These are phyloP conservation scores for Curvularia lunata DNA, from an alignment of 2,329 filamentous ascomycete species.

Conservation along the genomic window DNA sequence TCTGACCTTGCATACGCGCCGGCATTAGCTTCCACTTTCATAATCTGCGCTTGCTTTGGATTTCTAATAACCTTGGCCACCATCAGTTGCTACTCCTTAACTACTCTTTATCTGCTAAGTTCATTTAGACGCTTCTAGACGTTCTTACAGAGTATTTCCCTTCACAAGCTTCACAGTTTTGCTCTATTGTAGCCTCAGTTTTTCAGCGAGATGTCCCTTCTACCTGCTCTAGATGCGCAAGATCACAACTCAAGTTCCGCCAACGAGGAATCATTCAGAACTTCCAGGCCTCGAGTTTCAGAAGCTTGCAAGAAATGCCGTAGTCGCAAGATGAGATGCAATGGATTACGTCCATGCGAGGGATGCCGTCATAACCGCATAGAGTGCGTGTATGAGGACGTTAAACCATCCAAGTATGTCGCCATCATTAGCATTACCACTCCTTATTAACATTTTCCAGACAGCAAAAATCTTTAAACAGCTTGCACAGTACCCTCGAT, in stretches of 20 bases:
- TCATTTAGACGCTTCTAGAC: not conserved
- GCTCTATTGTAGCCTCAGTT: not conserved
- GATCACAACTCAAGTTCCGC: not conserved
- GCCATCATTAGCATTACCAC: not conserved
- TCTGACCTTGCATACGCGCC: not conserved
- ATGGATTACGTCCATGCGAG: not conserved
- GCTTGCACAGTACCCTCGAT: too few relatives aligned
- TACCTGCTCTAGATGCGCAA: not conserved
- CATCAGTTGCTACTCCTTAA: not conserved
- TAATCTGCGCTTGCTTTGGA: not conserved
- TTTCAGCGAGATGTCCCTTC: not conserved
- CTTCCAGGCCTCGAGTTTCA: not conserved
- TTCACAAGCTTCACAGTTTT: not conserved
- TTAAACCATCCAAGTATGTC: not conserved
- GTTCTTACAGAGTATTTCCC: not conserved
- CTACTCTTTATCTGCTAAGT: not conserved
- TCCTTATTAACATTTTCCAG: too few relatives aligned
- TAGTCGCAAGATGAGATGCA: not conserved
- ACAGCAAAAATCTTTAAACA: too few relatives aligned
- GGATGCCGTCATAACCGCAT: not conserved
- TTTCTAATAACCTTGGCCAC: not conserved
- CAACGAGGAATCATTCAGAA: not conserved
- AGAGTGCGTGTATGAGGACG: not conserved
- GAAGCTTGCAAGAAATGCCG: not conserved
- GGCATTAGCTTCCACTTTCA: not conserved